A percentile compares a stretch with the other conserved stretches of the same genome.
Conservation (phyloP, 1,139 yeast genomes). For the Saccharomycopsis hybrid region DNA sequence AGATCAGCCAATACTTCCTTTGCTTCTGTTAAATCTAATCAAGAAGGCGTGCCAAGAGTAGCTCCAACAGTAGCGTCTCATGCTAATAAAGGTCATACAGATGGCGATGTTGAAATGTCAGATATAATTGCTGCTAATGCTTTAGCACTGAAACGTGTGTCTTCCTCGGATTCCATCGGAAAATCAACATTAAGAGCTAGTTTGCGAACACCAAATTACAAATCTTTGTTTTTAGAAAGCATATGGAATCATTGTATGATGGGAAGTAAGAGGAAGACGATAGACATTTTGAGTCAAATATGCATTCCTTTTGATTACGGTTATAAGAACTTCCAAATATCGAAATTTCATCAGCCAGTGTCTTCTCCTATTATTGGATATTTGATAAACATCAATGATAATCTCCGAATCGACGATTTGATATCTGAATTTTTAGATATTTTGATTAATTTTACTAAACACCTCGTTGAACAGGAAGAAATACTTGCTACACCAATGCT, state of each 20-base stretch:
- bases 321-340: slow-evolving; percentile 20
- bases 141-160: not conserved
- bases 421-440: slow-evolving; percentile 13
- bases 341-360: slow-evolving; percentile 2
- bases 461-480: slow-evolving; percentile 2
- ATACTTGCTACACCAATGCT: slow-evolving; percentile 15
- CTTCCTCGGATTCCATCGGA: not conserved
- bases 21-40: not conserved
- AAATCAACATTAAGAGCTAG: not conserved
- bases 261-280: slow-evolving; percentile 15
- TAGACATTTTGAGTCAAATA: slow-evolving; percentile 15
- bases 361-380: slow-evolving; percentile 7
- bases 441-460: slow-evolving; percentile 9
- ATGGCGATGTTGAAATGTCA: slow-evolving; percentile 1
- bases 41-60: not conserved
- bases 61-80: too few relatives aligned
- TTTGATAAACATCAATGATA: slow-evolving; percentile 9
- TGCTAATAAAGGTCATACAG: too few relatives aligned
- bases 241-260: slow-evolving; percentile 15
- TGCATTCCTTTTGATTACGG: slow-evolving; percentile 19
- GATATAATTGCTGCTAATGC: not conserved
- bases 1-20: not conserved
- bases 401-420: slow-evolving; percentile 11
- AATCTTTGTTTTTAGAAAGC: slow-evolving; percentile 15
- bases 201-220: slow-evolving; percentile 13